A percentile compares a stretch with the other conserved stretches of the same genome.
phyloP scores from a whole-genome alignment of 2,329 filamentous ascomycete species.

The Ophiostoma piceae region DNA sequence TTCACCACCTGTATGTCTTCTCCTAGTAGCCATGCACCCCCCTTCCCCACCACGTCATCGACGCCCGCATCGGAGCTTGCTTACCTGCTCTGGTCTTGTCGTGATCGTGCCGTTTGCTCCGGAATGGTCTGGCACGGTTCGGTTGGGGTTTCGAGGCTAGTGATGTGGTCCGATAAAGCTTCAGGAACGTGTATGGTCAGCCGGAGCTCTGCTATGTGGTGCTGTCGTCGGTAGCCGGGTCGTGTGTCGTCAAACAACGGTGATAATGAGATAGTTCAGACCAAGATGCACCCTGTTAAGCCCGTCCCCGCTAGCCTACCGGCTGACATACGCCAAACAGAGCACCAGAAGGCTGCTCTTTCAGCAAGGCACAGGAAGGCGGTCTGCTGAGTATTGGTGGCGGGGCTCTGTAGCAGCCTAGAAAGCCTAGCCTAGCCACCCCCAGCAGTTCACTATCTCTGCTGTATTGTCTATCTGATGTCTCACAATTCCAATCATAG shows the following conservation, averaged over 20 bases:
- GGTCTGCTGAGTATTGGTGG: neutral
- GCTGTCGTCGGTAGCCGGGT: neutral
- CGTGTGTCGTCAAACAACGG: neutral
- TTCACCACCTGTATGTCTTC: neutral
- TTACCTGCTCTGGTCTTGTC: neutral
- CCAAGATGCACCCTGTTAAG: slow-evolving; percentile 7
- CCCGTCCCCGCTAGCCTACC: neutral
- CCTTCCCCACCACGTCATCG: neutral
- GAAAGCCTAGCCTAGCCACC: neutral
- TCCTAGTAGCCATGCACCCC: neutral
- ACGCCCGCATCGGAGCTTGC: neutral
- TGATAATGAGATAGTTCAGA: neutral
- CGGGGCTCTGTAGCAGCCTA: neutral
- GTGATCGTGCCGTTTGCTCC: neutral
- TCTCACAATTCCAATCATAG: neutral
- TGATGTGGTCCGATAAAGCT: neutral
- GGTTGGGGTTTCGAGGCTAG: neutral
- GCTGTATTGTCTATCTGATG: neutral
- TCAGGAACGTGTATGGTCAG: neutral
- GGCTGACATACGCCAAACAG: neutral
- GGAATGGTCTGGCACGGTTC: neutral
- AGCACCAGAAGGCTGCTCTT: neutral
- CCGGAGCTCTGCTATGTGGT: neutral
- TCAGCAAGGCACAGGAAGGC: slow-evolving; percentile 14
- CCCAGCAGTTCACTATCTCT: neutral